phyloP scores from a whole-genome alignment of 352 stramenopile species.

The Phytophthora sansomeana region DNA sequence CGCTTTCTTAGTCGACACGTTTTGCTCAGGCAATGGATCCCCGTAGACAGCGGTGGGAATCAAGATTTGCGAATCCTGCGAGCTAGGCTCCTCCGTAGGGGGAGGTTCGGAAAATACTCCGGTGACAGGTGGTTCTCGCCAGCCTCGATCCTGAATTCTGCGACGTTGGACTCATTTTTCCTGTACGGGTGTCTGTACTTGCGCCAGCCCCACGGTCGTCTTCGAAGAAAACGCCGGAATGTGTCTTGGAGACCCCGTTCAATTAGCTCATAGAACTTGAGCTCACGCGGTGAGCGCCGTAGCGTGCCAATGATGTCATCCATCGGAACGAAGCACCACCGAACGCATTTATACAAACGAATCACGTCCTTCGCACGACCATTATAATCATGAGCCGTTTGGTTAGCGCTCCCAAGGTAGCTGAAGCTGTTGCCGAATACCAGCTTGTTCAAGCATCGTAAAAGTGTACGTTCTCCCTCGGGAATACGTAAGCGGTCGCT shows the following conservation, averaged over 20 bases:
- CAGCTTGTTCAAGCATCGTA: constrained; percentile 50
- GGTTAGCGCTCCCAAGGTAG: constrained; percentile 11
- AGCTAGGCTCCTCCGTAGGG: constrained; percentile 2
- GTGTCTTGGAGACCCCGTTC: constrained; percentile 37
- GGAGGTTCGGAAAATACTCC: constrained; percentile 24
- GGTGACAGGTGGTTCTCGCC: constrained; percentile 46
- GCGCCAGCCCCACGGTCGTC: constrained; percentile 40
- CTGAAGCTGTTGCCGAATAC: constrained; percentile 45
- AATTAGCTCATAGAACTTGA: constrained; percentile 72
- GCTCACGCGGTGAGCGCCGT: constrained; percentile 45
- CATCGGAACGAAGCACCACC: constrained; percentile 69
- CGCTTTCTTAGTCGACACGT: neutral
- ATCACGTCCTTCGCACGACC: constrained; percentile 51
- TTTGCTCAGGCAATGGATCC: constrained; percentile 9
- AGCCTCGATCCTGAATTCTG: constrained; percentile 74
- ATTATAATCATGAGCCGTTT: constrained; percentile 34
- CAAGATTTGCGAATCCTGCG: constrained; percentile 19
- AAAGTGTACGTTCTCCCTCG: constrained; percentile 59
- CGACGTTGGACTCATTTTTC: constrained; percentile 46
- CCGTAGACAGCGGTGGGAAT: constrained; percentile 13
- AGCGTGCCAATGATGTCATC: constrained; percentile 66
- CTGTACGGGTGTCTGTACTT: constrained; percentile 40
- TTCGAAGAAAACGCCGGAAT: constrained; percentile 37
- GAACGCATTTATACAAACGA: constrained; percentile 64
- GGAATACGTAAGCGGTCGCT: constrained; percentile 71